Base-by-base conservation (phyloP, 1,139 yeast species). In the Geotrichum phurueaensis region DNA sequence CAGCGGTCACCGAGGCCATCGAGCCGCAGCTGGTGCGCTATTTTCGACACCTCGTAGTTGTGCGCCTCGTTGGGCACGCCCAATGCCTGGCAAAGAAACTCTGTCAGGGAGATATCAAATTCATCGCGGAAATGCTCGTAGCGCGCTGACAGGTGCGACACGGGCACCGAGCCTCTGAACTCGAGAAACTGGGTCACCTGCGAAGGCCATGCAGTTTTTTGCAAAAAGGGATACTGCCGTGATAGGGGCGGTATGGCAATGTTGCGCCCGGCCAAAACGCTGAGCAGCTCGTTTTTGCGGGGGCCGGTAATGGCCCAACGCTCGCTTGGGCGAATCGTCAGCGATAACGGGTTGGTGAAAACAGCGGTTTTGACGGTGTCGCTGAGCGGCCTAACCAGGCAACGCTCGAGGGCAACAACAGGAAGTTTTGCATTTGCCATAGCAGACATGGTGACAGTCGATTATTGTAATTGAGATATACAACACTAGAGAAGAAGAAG, bases 71-170 rank as follows among this genome's bases (percentile, higher is more conserved):
- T 54, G 12, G 31, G 48, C 68, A 67, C 53, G 75, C 75, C 33
- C 75, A 70, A 31, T 52, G 64, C 62, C 66, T 73, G 65, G 62
- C 74, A 65, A 49, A 89, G 82, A 69, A 86, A 89, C 58, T 78
- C 77, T 39, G 79, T 81, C n/a, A 94, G 83, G 29, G 87, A 84
- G 64, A 83, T 85, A 71, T 94, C 97, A 66, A 87, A 86, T 58
- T 87, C 85, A 74, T 87, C 97, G 64, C 92, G 86, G 70, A 82
- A 88, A 56, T 84, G 84, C 73, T 94, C 99, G 69, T 90, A 94
- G 57, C 99, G 75, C 0, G 98, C 97, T 54, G 96, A 85, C 57
- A 94, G 70, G 74, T 92, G 96, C 0, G 91, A 89, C 57, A 85
- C 87, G 49, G 70, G 69, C 43, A 73, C 68, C 0, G 75, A 80